Percentiles rank a stretch among this genome's conserved stretches.
phyloP scores from a whole-genome alignment of 805 yeast species.

The Debaryomyces prosopidis region DNA sequence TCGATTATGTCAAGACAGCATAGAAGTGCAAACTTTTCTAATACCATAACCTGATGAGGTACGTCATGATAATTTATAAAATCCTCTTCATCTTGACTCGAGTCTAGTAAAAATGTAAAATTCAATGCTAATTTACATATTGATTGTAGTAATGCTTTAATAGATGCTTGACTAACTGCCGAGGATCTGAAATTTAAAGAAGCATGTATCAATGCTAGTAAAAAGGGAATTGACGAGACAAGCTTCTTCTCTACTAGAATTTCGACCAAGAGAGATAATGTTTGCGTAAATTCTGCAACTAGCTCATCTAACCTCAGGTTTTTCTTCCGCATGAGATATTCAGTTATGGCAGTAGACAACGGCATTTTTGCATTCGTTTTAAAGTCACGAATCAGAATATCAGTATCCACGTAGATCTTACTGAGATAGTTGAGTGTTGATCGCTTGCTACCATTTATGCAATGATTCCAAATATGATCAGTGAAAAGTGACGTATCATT shows the following conservation, averaged over 20 bases:
- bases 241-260: conserved; percentile 25
- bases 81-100: conserved; percentile 26
- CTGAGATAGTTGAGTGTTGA: conserved; percentile 32
- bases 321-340: conserved; percentile 44
- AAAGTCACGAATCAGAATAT: conserved; percentile 16
- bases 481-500: conserved; percentile 35
- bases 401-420: conserved; percentile 28
- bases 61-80: conserved; percentile 27
- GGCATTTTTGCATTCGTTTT: conserved; percentile 30
- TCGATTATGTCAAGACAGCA: conserved; percentile 61
- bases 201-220: conserved; percentile 57
- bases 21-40: conserved; percentile 52
- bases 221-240: conserved; percentile 55
- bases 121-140: conserved; percentile 17
- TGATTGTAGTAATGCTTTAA: conserved; percentile 14
- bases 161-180: conserved; percentile 48
- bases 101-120: conserved; percentile 27
- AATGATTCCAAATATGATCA: conserved; percentile 36
- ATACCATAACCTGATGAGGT: conserved; percentile 29
- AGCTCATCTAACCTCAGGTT: conserved; percentile 51
- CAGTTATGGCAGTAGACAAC: conserved; percentile 35
- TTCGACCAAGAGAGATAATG: conserved; percentile 25
- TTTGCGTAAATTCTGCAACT: conserved; percentile 37
- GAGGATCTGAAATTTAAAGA: conserved; percentile 59
- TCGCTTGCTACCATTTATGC: conserved; percentile 36